Evolutionary conservation across 2,329 filamentous ascomycete genomes (phyloP), one percentile per base, ranked within the genome.

Genomic region (Eutypa lata): DNA sequence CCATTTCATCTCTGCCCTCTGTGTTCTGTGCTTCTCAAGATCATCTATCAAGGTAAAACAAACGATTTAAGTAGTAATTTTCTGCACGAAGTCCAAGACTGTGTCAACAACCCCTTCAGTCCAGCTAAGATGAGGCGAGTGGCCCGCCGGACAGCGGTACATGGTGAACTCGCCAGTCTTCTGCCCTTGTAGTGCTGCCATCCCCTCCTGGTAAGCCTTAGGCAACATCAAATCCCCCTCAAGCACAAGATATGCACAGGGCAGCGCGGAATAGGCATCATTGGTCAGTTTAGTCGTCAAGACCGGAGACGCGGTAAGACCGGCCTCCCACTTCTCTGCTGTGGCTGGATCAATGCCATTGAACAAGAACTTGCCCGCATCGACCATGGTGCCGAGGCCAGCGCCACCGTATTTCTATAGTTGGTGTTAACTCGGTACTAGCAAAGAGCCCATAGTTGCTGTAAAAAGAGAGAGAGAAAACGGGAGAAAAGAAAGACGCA

Each of bases 81-180:
- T 57, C 40, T 48, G 47, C 11, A 56, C 26, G 24, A 70, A 69
- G 22, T 63, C 58, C 40, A 60, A 50, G 1, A 64, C 51, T 3
- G 52, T 65, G 13, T 53, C 53, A 11, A 63, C 62, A 0, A 68
- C 45, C 0, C 58, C 63, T 7, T 58, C 50, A 3, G 62, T 69
- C 68, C 66, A 69, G 26, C 61, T 69, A 7, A 71, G 45, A 50
- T 68, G 64, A 11, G 67, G 66, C 3, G 64, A 70, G 49, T 70
- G 68, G 3, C 66, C 65, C 7, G 64, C 46, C 1, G 61, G 52
- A 0, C 59, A 63, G 19, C 42, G 48, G 49, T 67, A 69, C 2
- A 66, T 42, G 0, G 54, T 66, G 40, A 69, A 67, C 0, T 49
- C 44, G 1, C 60, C 58, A 2, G 62, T 63, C 49, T 63, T 64